Evolutionary conservation across 805 yeast genomes (phyloP).

Genomic region (Lipomyces lipofer): DNA sequence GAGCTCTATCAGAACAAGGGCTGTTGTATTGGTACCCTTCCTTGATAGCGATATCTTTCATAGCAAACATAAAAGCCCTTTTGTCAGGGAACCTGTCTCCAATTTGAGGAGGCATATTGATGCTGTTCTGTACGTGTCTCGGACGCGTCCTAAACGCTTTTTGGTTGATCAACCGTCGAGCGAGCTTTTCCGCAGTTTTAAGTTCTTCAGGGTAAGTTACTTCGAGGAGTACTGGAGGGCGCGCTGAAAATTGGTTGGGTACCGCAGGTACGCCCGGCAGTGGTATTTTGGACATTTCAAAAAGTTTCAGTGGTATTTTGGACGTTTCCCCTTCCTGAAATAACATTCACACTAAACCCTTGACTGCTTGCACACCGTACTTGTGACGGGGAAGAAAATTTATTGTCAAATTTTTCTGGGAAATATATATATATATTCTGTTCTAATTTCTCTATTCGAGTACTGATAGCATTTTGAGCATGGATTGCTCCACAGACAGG

Average conservation of each 20-base stretch:
- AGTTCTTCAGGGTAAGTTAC: background rate
- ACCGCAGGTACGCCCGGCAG: background rate
- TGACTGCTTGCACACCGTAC: too few relatives aligned
- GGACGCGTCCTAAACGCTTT: background rate
- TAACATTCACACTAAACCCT: too few relatives aligned
- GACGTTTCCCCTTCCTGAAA: background rate
- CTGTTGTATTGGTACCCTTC: too few relatives aligned
- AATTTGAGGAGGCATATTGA: background rate
- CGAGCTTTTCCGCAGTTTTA: background rate
- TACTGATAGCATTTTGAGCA: too few relatives aligned
- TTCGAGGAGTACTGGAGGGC: background rate
- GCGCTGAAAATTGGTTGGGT: background rate
- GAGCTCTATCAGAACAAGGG: too few relatives aligned
- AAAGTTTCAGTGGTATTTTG: background rate
- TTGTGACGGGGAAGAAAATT: too few relatives aligned
- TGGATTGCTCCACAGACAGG: too few relatives aligned
- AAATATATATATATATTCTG: too few relatives aligned
- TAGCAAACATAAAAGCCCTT: constrained; percentile 2
- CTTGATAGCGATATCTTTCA: background rate
- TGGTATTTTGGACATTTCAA: constrained; percentile 1
- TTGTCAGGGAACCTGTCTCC: constrained; percentile 1
- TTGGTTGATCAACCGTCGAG: background rate
- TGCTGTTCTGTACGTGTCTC: background rate
- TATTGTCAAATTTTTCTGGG: too few relatives aligned
- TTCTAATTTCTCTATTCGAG: too few relatives aligned